Percentiles rank a stretch among this genome's conserved stretches.
phyloP scores from a whole-genome alignment of 75 land plant genomes.

The Chamaecyparis obtusa region DNA sequence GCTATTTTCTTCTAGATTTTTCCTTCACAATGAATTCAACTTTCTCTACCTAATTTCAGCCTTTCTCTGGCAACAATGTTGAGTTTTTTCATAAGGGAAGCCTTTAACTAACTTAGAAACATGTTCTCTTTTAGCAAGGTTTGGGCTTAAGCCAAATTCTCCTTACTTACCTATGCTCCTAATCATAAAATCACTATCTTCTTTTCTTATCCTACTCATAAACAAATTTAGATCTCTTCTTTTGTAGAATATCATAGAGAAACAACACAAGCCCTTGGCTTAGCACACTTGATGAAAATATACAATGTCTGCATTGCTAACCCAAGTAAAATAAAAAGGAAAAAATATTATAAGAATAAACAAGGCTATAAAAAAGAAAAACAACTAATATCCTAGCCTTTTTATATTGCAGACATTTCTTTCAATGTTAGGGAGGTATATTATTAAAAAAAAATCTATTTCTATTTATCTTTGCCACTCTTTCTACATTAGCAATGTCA shows the following conservation, averaged over 20 bases:
- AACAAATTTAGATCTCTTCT: neutral
- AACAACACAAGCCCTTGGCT: constrained; percentile 7
- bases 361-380: neutral
- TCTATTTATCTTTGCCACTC: too few species aligned
- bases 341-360: neutral
- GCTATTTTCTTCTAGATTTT: neutral
- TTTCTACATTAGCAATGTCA: too few species aligned
- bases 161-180: too few species aligned
- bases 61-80: neutral
- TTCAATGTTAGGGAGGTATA: too few species aligned
- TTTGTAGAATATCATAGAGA: neutral
- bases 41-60: neutral
- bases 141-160: constrained; percentile 36
- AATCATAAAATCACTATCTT: constrained; percentile 37
- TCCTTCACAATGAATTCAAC: neutral
- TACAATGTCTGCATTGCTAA: constrained; percentile 1
- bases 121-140: neutral
- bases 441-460: too few species aligned
- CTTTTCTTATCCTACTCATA: constrained; percentile 11
- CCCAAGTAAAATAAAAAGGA: neutral
- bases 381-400: neutral
- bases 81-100: neutral
- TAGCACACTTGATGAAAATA: neutral
- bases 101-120: neutral
- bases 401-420: too few species aligned